A percentile compares a stretch with the other conserved stretches of the same genome.
These are phyloP conservation scores for Cercospora beticola DNA, from an alignment of 2,329 filamentous ascomycete species.

Conservation along the genomic window DNA sequence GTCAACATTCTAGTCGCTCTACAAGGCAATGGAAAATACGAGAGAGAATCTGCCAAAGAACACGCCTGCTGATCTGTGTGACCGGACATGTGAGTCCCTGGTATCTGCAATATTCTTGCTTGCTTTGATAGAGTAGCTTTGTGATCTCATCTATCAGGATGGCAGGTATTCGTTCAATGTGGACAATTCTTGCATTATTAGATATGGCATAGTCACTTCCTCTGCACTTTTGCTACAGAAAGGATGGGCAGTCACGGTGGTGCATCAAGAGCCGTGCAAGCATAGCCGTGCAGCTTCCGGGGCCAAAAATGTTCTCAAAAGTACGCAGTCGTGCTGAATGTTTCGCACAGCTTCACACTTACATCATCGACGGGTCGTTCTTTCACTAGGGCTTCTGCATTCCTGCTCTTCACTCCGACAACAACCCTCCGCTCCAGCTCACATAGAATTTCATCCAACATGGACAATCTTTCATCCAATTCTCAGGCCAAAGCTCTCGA, in stretches of 20 bases:
- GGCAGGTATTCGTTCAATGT: neutral
- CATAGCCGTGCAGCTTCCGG: neutral
- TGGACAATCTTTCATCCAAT: neutral
- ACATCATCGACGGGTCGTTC: slow-evolving; percentile 1
- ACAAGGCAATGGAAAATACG: neutral
- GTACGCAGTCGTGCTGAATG: neutral
- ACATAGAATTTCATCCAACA: neutral
- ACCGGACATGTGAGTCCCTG: neutral
- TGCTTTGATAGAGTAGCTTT: neutral
- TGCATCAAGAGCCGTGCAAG: neutral
- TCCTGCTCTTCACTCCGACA: neutral
- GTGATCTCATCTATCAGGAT: neutral
- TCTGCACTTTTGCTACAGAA: neutral
- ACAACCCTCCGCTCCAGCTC: neutral
- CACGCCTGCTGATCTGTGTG: neutral
- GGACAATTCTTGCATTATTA: neutral
- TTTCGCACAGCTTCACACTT: neutral
- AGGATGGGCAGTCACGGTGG: neutral
- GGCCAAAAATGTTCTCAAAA: neutral
- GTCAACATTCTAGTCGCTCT: neutral
- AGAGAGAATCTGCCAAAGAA: neutral
- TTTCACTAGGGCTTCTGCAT: neutral
- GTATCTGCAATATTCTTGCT: neutral
- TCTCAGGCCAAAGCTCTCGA: neutral
- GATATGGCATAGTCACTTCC: neutral